Conservation (phyloP, 208 protist genomes). For the Crithidia bombi region DNA sequence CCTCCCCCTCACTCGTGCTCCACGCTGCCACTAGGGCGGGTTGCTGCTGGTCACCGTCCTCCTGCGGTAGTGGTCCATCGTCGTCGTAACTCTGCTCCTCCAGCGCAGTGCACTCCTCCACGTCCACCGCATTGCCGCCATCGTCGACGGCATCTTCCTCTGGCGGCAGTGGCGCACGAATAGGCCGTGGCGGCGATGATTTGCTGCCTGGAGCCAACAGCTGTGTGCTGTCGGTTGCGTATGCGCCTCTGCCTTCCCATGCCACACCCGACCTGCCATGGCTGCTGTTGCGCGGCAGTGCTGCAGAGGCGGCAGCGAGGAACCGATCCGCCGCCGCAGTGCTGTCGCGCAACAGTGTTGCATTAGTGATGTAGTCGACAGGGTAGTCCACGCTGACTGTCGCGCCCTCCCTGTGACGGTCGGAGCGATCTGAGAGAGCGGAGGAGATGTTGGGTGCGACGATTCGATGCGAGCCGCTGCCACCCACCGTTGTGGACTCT, state of each 20-base stretch:
- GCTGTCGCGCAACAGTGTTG: not conserved
- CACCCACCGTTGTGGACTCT: not conserved
- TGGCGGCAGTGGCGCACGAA: not conserved
- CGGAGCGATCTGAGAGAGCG: too few relatives aligned
- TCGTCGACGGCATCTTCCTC: not conserved
- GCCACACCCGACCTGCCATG: too few relatives aligned
- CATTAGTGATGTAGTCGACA: not conserved
- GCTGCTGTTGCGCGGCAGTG: slow-evolving; percentile 1
- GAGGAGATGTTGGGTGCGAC: too few relatives aligned
- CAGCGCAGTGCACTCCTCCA: not conserved
- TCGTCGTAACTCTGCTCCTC: not conserved
- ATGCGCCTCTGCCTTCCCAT: not conserved
- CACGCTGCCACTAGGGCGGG: slow-evolving; percentile 25
- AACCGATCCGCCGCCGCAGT: slow-evolving; percentile 20
- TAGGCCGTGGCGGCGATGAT: not conserved
- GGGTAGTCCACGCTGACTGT: too few relatives aligned
- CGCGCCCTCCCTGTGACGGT: too few relatives aligned
- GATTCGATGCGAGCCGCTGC: too few relatives aligned
- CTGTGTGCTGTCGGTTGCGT: not conserved
- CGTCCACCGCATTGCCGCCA: not conserved
- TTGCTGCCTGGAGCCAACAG: not conserved
- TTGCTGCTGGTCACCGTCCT: not conserved
- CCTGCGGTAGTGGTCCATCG: not conserved
- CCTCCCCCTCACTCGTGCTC: slow-evolving; percentile 21
- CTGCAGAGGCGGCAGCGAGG: slow-evolving; percentile 23